Conservation (phyloP, 2,329 filamentous ascomycete species). For the Exophiala sp. region DNA sequence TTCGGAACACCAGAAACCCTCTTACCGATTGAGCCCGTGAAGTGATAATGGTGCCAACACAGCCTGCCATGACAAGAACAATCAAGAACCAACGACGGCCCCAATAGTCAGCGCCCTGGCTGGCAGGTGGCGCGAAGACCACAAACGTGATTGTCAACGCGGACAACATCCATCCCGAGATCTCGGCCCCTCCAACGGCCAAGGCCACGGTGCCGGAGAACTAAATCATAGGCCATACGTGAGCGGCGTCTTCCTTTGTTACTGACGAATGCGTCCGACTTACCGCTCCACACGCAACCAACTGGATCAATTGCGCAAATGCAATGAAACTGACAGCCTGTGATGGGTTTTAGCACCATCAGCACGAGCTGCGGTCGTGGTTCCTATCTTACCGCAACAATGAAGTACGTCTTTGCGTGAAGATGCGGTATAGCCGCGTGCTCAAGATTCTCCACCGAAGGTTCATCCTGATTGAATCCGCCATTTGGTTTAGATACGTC, state of each 20-base stretch:
- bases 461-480: not conserved
- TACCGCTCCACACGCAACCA: constrained; percentile 7
- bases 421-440: constrained; percentile 9
- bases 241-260: not conserved
- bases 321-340: constrained; percentile 7
- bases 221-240: not conserved
- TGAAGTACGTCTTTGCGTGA: constrained; percentile 6
- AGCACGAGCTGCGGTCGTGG: not conserved
- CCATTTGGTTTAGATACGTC: not conserved
- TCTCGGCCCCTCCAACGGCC: constrained; percentile 4
- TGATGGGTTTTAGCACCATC: not conserved
- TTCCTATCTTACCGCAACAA: constrained; percentile 2
- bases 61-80: constrained; percentile 2
- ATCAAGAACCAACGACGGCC: constrained; percentile 8
- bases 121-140: constrained; percentile 5
- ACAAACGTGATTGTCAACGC: constrained; percentile 7
- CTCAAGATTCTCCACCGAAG: constrained; percentile 2
- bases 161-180: constrained; percentile 4
- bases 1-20: not conserved
- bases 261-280: not conserved
- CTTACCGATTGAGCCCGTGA: constrained; percentile 8
- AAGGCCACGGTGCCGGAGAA: constrained; percentile 1
- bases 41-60: constrained; percentile 12
- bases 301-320: constrained; percentile 7
- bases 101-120: constrained; percentile 8